phyloP scores from a whole-genome alignment of 2,329 filamentous ascomycete genomes.

The Xylariaceae sp. region DNA sequence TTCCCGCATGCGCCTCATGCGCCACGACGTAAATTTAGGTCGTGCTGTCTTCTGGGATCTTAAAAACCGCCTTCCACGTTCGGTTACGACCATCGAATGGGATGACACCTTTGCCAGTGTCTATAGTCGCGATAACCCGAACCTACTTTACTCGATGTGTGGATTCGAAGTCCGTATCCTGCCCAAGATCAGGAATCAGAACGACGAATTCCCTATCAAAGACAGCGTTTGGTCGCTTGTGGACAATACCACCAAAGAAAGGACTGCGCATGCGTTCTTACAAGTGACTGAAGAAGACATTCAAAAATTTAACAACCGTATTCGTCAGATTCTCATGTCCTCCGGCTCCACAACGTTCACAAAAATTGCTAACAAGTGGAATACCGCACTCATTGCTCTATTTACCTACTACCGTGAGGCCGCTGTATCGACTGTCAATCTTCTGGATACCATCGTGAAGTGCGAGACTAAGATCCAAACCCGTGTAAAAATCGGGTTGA shows the following conservation, averaged over 20 bases:
- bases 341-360: slow-evolving; percentile 99
- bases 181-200: slow-evolving; percentile 90
- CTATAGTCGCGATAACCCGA: slow-evolving; percentile 96
- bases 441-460: slow-evolving; percentile 97
- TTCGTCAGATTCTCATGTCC: slow-evolving; percentile 97
- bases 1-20: slow-evolving; percentile 96
- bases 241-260: slow-evolving; percentile 93
- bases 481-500: slow-evolving; percentile 94
- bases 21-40: slow-evolving; percentile 96
- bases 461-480: slow-evolving; percentile 99
- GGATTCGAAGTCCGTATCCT: slow-evolving; percentile 96
- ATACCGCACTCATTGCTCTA: slow-evolving; percentile 90
- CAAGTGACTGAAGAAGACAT: slow-evolving; percentile 98
- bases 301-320: slow-evolving; percentile 98
- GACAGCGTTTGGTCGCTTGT: slow-evolving; percentile 98
- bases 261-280: slow-evolving; percentile 93
- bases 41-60: slow-evolving; percentile 98
- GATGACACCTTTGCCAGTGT: slow-evolving; percentile 98
- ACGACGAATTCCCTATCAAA: slow-evolving; percentile 95
- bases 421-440: slow-evolving; percentile 87
- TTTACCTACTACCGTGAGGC: slow-evolving; percentile 99
- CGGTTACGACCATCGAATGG: slow-evolving; percentile 97
- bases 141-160: slow-evolving; percentile 94
- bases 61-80: slow-evolving; percentile 92
- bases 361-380: slow-evolving; percentile 99